Evolutionary conservation across 371 early-diverging fungal species (phyloP), one percentile per base, ranked within the genome.

Genomic region (Mortierella sp.): DNA sequence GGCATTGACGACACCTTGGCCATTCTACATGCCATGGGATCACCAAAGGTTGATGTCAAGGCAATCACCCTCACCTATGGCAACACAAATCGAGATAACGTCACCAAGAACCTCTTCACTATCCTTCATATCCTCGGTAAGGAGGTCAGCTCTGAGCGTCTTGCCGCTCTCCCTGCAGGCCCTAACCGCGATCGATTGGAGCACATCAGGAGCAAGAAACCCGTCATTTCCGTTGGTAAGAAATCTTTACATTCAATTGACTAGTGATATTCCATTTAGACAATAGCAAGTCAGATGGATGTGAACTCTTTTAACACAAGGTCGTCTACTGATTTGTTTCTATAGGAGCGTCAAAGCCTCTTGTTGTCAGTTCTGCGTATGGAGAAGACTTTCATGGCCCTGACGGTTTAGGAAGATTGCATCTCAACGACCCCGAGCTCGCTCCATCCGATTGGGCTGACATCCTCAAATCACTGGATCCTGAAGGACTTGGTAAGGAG

Each of bases 1-100:
- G 86, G 87, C 67, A 87, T 89, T n/a, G 89, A 89, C 49, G 91
- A 89, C 80, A 84, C 85, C 26, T 64, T 90, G 52, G 89, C 89
- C 47, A 81, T 89, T 39, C 72, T 87, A 20, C 70, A 86, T 64
- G 85, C 88, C 24, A 76, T 89, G 66, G 73, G 83, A 24, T 84
- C 88, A 0, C 86, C 85, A 45, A 83, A 87, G 60, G 75, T 90
- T 14, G 86, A 87, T 39, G 70, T 90, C 20, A 71, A 76, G 52
- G 87, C 88, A 5, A 84, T 89, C 51, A 88, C 88, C 10, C 73
- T 88, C n/a, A 83, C 83, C 11, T 87, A 86, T 72, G 90, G 89
- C n/a, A 88, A 90, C 68, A 84, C 84, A 32, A 72, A 73, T 45
- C 47, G 84, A 3, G 59, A 83, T 0, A 75, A 83, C 24, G 73